phyloP scores from a whole-genome alignment of 2,329 filamentous ascomycete species.

The Verticillium nubilum region DNA sequence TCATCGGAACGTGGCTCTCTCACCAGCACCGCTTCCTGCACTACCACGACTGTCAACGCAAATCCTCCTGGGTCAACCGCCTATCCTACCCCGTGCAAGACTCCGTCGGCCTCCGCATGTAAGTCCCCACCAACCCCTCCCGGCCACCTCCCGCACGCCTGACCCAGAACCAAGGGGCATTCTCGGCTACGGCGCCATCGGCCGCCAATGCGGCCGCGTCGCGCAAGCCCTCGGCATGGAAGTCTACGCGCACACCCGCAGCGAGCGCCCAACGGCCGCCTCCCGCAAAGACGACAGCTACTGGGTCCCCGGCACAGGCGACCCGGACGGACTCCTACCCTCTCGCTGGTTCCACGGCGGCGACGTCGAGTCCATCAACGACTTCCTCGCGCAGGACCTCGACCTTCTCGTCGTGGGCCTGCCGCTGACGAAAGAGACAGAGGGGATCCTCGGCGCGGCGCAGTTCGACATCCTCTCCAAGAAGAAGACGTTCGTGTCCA shows the following conservation, averaged over 20 bases:
- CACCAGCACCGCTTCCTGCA: slow-evolving; percentile 39
- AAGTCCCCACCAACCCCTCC: slow-evolving; percentile 16
- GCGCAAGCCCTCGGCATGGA: slow-evolving; percentile 63
- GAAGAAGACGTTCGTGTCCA: slow-evolving; percentile 57
- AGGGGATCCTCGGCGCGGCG: slow-evolving; percentile 41
- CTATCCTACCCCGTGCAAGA: slow-evolving; percentile 29
- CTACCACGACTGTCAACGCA: slow-evolving; percentile 37
- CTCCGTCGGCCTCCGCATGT: slow-evolving; percentile 43
- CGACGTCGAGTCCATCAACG: slow-evolving; percentile 36
- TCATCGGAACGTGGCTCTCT: slow-evolving; percentile 45
- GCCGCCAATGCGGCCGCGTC: slow-evolving; percentile 49
- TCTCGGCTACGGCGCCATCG: slow-evolving; percentile 50
- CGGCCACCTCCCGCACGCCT: background rate
- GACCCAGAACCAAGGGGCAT: slow-evolving; percentile 34
- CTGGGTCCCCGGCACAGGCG: slow-evolving; percentile 61
- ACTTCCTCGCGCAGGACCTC: slow-evolving; percentile 43
- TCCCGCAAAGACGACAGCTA: slow-evolving; percentile 60
- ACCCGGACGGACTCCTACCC: slow-evolving; percentile 43
- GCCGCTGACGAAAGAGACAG: slow-evolving; percentile 44
- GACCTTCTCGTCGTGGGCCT: slow-evolving; percentile 48
- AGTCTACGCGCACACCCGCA: slow-evolving; percentile 70
- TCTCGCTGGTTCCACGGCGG: slow-evolving; percentile 45
- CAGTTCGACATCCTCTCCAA: slow-evolving; percentile 41
- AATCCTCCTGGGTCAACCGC: slow-evolving; percentile 36
- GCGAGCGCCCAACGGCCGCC: slow-evolving; percentile 60